Evolutionary conservation across 352 stramenopile genomes (phyloP), one percentile per base, ranked within the genome.

Genomic region (Phytophthora hybrid): DNA sequence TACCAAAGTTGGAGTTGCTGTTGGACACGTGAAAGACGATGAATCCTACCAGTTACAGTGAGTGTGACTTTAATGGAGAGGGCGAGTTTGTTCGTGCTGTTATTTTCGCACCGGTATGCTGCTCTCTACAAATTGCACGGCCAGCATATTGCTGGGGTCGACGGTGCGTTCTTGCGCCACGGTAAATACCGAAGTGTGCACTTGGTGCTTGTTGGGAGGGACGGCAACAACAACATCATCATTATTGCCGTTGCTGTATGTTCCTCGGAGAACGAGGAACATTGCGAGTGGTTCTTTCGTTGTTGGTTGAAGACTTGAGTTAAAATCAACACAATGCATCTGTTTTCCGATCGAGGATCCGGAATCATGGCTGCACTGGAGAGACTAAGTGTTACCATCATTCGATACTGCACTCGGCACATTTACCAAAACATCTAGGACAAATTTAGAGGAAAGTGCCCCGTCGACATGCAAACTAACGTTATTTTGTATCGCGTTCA

Each of bases 321-420:
- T 32, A n/a, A 19, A 1, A 37, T 76, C 10, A 55, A 63, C 19
- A 9, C 31, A 1, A 55, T 66, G 13, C 61, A 47, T 23, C 37
- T 76, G 1, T 76, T 76, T 41, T 55, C 37, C 1, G 62, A 76
- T 57, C 69, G 61, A 8, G 57, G 51, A 5, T 53, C 49, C 7
- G 53, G 26, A 23, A 7, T 68, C 10, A 52, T 67, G 4, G 46
- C 62, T 16, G 56, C 69, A 16, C 21, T 70, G 19, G 5, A 55
- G 2, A 58, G 8, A 4, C 9, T 71, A 18, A 18, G 10, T 26
- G 31, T 63, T 7, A 7, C n/a, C 2, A 59, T 26, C 14, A 18
- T 62, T 26, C 62, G 69, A 18, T 76, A 59, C 39, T 76, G 68
- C n/a, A 76, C 69, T 6, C 32, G 56, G 2, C 62, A 67, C 29